phyloP scores from a whole-genome alignment of 1,284 basidiomycete genomes.

The Moniliophthora roreri region DNA sequence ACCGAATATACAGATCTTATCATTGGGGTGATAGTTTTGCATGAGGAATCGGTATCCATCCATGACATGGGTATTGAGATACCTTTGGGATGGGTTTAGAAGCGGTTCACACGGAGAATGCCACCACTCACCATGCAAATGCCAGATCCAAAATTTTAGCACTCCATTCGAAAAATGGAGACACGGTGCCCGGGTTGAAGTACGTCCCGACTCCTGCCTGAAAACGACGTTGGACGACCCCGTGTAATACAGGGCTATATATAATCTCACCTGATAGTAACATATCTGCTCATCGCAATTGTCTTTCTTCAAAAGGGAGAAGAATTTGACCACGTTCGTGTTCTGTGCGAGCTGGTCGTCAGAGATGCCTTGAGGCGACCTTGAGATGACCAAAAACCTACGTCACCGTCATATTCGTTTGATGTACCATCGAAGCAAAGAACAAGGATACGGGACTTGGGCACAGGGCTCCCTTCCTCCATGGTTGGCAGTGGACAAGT shows the following conservation, averaged over 20 bases:
- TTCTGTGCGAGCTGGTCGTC: slow-evolving; percentile 40
- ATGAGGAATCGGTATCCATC: slow-evolving; percentile 55
- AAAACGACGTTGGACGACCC: neutral
- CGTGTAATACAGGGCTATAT: neutral
- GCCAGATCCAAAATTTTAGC: slow-evolving; percentile 57
- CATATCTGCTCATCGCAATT: slow-evolving; percentile 52
- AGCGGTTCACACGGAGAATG: neutral
- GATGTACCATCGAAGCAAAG: slow-evolving; percentile 68
- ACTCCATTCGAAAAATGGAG: slow-evolving; percentile 45
- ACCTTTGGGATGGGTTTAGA: slow-evolving; percentile 37
- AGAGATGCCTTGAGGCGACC: no score
- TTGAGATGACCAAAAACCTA: slow-evolving; percentile 8
- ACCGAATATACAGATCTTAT: slow-evolving; percentile 67
- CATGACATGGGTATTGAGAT: slow-evolving; percentile 62
- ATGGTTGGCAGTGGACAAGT: no score
- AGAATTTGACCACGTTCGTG: slow-evolving; percentile 71
- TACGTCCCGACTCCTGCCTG: slow-evolving; percentile 68
- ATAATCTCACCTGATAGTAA: slow-evolving; percentile 61
- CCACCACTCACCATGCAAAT: slow-evolving; percentile 52
- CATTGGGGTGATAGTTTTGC: slow-evolving; percentile 59
- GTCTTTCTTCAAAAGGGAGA: slow-evolving; percentile 60
- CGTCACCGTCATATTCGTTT: slow-evolving; percentile 41
- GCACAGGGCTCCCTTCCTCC: no score
- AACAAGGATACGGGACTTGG: slow-evolving; percentile 43
- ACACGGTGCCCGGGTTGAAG: slow-evolving; percentile 52